Base-by-base conservation (phyloP, 1,284 basidiomycete species). In the Porodaedalea pini region DNA sequence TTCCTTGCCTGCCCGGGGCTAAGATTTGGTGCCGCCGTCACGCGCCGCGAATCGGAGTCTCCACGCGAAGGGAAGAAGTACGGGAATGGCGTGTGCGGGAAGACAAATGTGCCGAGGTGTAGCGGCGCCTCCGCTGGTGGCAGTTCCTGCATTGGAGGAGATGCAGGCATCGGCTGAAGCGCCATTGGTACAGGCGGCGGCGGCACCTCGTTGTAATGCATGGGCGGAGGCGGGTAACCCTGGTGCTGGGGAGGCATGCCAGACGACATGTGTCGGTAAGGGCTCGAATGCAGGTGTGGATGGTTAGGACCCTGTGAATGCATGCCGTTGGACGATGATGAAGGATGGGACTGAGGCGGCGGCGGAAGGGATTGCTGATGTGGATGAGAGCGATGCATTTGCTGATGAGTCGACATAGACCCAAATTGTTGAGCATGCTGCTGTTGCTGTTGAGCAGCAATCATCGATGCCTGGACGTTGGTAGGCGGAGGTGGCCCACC, bases 71-170 rank as follows among this genome's bases (percentile, higher is more conserved):
- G 57, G 64, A 76, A 73, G 55, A 73, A 64, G 64, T 71, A 70
- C 6, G 76, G 73, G 66, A 78, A 76, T 21, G 75, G 71, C 29
- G 71, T 70, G 21, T 70, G 65, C n/a, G 76, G 73, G 64, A 71
- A 63, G 71, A 79, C 80, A 21, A 82, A 76, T 27, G 81, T 79
- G 32, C 86, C 85, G 31, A 87, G 69, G 57, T 86, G 57, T 19
- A 62, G 15, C 7, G 68, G 77, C 68, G 61, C 75, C 66, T 61
- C 55, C 15, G 52, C 40, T 5, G 47, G 29, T 10, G 19, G 17
- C 10, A 27, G 4, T 21, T 61, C 51, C 2, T 23, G 45, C n/a
- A 34, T n/a, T 7, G 51, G 55, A 1, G 49, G 50, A 8, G 54
- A 25, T 13, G 39, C 32, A 31, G 34, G 44, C 40, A 44, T 39